phyloP scores from a whole-genome alignment of 345 rosid genomes.

The Dipteronia sinensis region DNA sequence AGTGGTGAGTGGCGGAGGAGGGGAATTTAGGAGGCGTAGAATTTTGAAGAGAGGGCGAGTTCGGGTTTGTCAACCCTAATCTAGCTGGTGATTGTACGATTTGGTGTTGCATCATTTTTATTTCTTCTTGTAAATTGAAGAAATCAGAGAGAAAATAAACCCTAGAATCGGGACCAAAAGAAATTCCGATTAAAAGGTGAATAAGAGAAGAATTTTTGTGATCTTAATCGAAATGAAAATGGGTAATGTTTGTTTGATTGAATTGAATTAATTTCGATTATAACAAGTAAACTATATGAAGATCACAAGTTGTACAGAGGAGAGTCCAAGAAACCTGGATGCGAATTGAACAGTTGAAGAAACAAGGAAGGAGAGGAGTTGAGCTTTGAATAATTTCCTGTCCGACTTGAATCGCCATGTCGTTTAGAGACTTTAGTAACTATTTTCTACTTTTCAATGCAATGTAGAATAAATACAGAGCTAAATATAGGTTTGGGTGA shows the following conservation, averaged over 20 bases:
- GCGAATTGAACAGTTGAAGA: neutral
- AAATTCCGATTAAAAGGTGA: neutral
- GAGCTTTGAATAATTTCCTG: no score
- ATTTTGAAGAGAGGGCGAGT: conserved; percentile 70
- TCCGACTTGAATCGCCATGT: no score
- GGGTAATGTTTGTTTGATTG: neutral
- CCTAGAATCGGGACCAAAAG: conserved; percentile 1
- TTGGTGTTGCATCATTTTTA: conserved; percentile 76
- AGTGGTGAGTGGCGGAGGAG: conserved; percentile 29
- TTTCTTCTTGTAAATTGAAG: neutral
- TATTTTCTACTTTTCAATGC: no score
- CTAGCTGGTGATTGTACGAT: conserved; percentile 87
- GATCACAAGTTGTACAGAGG: neutral
- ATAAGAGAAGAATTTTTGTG: neutral
- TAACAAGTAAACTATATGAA: no score
- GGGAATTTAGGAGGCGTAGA: conserved; percentile 64
- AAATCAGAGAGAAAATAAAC: no score
- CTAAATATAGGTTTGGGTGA: no score
- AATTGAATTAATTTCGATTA: no score
- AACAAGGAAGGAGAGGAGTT: no score
- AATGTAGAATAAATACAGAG: no score
- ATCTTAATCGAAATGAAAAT: neutral
- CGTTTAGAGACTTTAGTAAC: no score
- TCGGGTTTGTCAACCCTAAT: conserved; percentile 75
- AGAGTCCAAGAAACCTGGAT: neutral